phyloP scores from a whole-genome alignment of 352 stramenopile species.

The Globisporangium megalacanthum region DNA sequence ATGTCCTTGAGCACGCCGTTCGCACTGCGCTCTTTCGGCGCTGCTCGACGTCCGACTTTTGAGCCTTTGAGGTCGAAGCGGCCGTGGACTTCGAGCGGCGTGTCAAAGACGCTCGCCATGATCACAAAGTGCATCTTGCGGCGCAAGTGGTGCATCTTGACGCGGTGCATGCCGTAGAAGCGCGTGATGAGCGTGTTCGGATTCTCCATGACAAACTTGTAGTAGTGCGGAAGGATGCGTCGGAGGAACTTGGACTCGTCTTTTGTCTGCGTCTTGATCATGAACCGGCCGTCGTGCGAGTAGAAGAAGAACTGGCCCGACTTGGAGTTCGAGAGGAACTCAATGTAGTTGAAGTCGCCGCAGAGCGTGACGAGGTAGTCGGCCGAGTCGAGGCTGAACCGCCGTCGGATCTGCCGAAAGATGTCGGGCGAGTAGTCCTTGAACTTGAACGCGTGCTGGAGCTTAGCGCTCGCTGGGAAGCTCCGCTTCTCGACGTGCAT shows the following conservation, averaged over 20 bases:
- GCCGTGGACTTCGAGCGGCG: conserved; percentile 87
- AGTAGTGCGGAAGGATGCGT: conserved; percentile 97
- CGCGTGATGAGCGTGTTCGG: conserved; percentile 96
- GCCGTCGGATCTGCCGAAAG: conserved; percentile 73
- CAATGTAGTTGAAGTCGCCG: conserved; percentile 95
- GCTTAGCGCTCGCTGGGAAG: conserved; percentile 63
- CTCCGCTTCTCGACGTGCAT: conserved; percentile 80
- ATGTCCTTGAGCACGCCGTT: conserved; percentile 88
- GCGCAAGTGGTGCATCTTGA: conserved; percentile 96
- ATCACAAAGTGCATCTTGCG: conserved; percentile 94
- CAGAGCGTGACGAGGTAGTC: conserved; percentile 92
- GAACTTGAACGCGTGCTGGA: conserved; percentile 86
- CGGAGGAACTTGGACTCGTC: conserved; percentile 98
- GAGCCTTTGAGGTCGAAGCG: conserved; percentile 91
- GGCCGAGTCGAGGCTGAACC: conserved; percentile 68
- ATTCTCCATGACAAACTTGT: conserved; percentile 96
- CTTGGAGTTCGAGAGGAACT: conserved; percentile 99
- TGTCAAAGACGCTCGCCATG: conserved; percentile 97
- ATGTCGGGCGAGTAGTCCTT: conserved; percentile 92
- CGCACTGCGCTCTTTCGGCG: conserved; percentile 42
- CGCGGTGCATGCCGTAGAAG: conserved; percentile 97
- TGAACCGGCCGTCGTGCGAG: conserved; percentile 95
- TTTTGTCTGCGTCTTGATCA: conserved; percentile 99
- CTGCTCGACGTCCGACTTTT: conserved; percentile 75
- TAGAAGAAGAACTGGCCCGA: conserved; percentile 99